phyloP scores from a whole-genome alignment of 345 rosid species.

The Nasturtium officinale region DNA sequence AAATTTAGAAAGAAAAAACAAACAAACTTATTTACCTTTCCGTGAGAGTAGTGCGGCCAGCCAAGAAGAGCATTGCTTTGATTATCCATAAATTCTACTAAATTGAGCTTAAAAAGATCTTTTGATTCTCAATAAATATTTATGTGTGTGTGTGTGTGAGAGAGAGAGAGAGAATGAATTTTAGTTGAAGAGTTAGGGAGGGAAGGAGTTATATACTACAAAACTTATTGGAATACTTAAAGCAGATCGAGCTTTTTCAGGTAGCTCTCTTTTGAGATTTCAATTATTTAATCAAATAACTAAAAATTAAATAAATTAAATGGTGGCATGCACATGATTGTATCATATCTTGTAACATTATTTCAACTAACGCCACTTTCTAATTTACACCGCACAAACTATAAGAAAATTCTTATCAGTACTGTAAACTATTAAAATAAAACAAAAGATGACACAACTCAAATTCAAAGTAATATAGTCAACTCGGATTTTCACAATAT shows the following conservation, averaged over 20 bases:
- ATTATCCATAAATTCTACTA: conserved; percentile 56
- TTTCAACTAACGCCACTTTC: conserved; percentile 38
- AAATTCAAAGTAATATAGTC: not conserved
- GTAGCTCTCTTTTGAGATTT: conserved; percentile 38
- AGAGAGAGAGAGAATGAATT: not conserved
- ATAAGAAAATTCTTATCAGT: conserved; percentile 1
- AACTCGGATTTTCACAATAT: not conserved
- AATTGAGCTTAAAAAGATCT: conserved; percentile 1
- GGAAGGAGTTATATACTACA: conserved; percentile 35
- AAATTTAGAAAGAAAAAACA: not conserved
- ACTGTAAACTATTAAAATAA: not conserved
- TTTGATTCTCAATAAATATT: conserved; percentile 9
- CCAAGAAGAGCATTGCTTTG: conserved; percentile 59
- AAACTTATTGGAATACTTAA: conserved; percentile 24
- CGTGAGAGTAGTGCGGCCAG: conserved; percentile 71
- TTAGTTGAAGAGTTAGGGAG: conserved; percentile 14
- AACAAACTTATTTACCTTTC: conserved; percentile 61
- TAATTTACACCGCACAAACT: conserved; percentile 25
- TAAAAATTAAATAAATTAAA: not conserved
- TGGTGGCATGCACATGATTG: conserved; percentile 37
- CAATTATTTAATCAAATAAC: conserved; percentile 33
- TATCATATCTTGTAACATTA: conserved; percentile 38
- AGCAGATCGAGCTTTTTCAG: conserved; percentile 43
- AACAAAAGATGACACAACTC: not conserved
- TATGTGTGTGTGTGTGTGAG: conserved; percentile 13